Evolutionary conservation across 2,329 filamentous ascomycete species (phyloP).

Genomic region (Pseudogymnoascus sp.): DNA sequence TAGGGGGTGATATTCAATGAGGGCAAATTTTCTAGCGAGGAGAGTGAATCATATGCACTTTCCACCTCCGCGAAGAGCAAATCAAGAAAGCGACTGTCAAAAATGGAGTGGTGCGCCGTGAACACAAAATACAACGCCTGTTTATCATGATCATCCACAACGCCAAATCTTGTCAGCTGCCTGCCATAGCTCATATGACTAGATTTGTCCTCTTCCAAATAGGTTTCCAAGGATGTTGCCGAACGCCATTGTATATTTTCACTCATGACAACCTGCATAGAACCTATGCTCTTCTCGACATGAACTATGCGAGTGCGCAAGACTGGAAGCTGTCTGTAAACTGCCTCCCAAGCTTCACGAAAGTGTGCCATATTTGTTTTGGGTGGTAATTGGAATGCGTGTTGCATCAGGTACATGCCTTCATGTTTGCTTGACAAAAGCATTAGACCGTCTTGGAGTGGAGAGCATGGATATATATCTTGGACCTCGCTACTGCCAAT

Average conservation of each 20-base stretch:
- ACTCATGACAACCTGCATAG: not conserved
- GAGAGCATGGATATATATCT: slow-evolving; percentile 33
- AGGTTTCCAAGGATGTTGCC: not conserved
- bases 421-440: slow-evolving; percentile 27
- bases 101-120: slow-evolving; percentile 6
- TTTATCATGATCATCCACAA: not conserved
- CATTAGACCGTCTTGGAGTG: slow-evolving; percentile 33
- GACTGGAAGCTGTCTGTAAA: slow-evolving; percentile 10
- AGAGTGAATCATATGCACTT: not conserved
- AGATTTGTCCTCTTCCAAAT: not conserved
- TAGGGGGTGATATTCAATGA: not conserved
- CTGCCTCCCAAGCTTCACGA: slow-evolving; percentile 12
- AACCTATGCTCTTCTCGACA: slow-evolving; percentile 9
- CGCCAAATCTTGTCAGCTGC: not conserved
- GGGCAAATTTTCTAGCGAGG: not conserved
- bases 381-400: slow-evolving; percentile 16
- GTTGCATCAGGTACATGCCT: slow-evolving; percentile 31
- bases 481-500: slow-evolving; percentile 18
- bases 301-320: slow-evolving; percentile 14
- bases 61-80: not conserved
- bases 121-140: not conserved
- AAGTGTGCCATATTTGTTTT: slow-evolving; percentile 19
- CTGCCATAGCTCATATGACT: not conserved
- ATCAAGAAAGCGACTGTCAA: not conserved
- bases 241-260: not conserved